Conservation (phyloP, 805 yeast genomes). For the Torulaspora microellipsoides region DNA sequence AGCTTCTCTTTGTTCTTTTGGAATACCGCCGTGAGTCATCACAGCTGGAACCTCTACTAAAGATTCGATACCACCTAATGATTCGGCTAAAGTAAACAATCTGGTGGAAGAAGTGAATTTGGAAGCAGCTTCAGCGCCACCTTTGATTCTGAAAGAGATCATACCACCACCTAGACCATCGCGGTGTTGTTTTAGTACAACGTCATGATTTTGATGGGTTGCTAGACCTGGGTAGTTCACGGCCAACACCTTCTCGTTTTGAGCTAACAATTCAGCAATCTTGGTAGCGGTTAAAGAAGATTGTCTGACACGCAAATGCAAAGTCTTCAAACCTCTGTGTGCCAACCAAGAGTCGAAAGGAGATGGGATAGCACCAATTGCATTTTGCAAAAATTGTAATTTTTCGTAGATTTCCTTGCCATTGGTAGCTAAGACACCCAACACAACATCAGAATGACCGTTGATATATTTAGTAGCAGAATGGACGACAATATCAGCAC, state of each 20-base stretch:
- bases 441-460: constrained; percentile 88
- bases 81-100: constrained; percentile 81
- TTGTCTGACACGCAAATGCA: constrained; percentile 72
- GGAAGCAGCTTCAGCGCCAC: constrained; percentile 74
- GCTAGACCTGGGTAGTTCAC: constrained; percentile 84
- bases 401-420: constrained; percentile 53
- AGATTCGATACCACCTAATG: constrained; percentile 86
- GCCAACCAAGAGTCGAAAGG: constrained; percentile 92
- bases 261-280: constrained; percentile 59
- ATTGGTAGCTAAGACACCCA: constrained; percentile 78
- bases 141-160: constrained; percentile 80
- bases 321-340: constrained; percentile 85
- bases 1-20: constrained; percentile 68
- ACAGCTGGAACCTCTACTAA: constrained; percentile 83
- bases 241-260: constrained; percentile 48
- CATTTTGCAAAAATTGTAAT: constrained; percentile 77
- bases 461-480: constrained; percentile 87
- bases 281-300: constrained; percentile 61
- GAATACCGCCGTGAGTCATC: constrained; percentile 92
- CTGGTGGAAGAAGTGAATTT: constrained; percentile 68
- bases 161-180: constrained; percentile 88
- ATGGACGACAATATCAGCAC: constrained; percentile 86
- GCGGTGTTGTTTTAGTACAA: constrained; percentile 73
- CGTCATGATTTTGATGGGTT: constrained; percentile 55
- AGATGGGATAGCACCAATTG: constrained; percentile 84